Conservation (phyloP, 371 early-diverging fungal species). For the Chytridiales sp. region DNA sequence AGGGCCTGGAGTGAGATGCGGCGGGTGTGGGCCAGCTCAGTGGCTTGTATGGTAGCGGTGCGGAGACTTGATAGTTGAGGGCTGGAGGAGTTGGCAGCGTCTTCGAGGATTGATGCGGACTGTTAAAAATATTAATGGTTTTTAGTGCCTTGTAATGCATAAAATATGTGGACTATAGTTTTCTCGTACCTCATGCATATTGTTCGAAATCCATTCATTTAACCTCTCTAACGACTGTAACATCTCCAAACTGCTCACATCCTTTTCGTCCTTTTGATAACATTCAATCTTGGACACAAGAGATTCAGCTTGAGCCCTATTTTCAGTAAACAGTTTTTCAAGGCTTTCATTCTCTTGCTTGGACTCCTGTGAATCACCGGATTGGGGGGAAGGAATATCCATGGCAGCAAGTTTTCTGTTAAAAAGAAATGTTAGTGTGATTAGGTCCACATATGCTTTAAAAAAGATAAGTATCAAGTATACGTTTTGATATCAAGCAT, state of each 20-base stretch:
- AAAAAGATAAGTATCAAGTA: background rate
- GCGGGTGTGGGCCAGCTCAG: background rate
- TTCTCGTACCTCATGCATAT: constrained; percentile 4
- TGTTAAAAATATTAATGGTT: background rate
- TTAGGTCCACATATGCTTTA: too few species aligned
- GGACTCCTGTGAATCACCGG: too few species aligned
- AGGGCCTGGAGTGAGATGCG: background rate
- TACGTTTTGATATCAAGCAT: constrained; percentile 29
- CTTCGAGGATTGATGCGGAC: constrained; percentile 1
- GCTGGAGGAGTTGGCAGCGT: background rate
- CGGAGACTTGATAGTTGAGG: constrained; percentile 2
- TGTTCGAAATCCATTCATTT: constrained; percentile 1
- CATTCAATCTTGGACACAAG: constrained; percentile 9
- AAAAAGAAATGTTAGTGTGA: too few species aligned
- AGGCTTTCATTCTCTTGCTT: too few species aligned
- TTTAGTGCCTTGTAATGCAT: background rate
- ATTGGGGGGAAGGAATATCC: too few species aligned
- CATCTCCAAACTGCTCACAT: background rate
- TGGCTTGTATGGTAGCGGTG: constrained; percentile 7
- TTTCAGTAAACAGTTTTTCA: too few species aligned
- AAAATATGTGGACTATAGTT: constrained; percentile 1
- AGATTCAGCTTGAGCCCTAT: too few species aligned
- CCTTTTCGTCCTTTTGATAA: constrained; percentile 8
- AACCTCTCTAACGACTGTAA: constrained; percentile 7
- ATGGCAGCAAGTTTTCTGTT: too few species aligned